These are phyloP conservation scores for Brassica rapa DNA, from an alignment of 345 rosid genomes.

Conservation along the genomic window DNA sequence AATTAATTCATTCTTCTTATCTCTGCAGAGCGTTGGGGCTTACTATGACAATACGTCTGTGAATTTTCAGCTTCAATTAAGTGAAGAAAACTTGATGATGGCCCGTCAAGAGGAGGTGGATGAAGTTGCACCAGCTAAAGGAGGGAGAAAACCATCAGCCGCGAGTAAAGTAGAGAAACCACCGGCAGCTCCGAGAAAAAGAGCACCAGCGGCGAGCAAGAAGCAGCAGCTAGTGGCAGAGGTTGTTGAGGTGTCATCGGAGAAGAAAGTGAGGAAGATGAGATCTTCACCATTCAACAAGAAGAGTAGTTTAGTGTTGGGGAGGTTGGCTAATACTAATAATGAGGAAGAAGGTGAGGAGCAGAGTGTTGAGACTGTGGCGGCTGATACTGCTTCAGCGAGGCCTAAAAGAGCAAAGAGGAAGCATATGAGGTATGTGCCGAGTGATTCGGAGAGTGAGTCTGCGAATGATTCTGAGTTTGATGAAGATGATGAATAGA, in stretches of 20 bases:
- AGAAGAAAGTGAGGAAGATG: constrained; percentile 88
- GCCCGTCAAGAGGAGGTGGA: constrained; percentile 69
- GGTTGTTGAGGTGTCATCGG: constrained; percentile 64
- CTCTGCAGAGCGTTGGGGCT: constrained; percentile 52
- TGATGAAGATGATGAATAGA: constrained; percentile 40
- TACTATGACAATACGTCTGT: constrained; percentile 52
- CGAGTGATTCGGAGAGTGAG: constrained; percentile 77
- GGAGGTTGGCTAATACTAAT: constrained; percentile 39
- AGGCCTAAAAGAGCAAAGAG: constrained; percentile 72
- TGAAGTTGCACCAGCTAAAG: constrained; percentile 44
- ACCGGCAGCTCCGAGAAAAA: constrained; percentile 62
- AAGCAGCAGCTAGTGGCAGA: constrained; percentile 49
- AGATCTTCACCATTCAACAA: constrained; percentile 86
- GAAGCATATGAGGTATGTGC: constrained; percentile 51
- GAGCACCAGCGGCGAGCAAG: constrained; percentile 63
- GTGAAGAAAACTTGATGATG: constrained; percentile 59
- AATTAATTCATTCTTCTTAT: constrained; percentile 22
- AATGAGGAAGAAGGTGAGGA: constrained; percentile 47
- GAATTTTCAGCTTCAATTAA: constrained; percentile 50
- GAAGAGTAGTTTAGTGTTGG: constrained; percentile 72
- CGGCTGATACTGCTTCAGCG: constrained; percentile 29
- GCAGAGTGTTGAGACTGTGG: constrained; percentile 25
- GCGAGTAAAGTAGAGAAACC: constrained; percentile 52
- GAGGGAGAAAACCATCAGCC: constrained; percentile 50
- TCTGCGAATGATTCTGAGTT: constrained; percentile 59